Conservation (phyloP, 2,329 filamentous ascomycete species). For the Fusarium protoensiforme region DNA sequence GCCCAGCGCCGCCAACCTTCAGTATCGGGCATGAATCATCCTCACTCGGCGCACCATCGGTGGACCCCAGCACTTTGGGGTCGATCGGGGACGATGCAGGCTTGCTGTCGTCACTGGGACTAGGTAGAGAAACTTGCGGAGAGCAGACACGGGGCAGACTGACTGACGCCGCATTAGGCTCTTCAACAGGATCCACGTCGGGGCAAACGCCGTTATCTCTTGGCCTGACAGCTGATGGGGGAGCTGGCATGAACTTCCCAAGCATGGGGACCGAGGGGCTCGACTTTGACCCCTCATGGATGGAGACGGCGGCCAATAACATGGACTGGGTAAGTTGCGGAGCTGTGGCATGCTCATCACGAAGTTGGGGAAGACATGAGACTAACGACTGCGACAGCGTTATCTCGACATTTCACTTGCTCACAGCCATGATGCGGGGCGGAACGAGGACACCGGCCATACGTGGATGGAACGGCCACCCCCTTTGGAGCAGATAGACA, state of each 20-base stretch:
- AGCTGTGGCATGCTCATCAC: not conserved
- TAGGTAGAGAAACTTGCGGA: conserved; percentile 28
- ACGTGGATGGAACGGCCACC: conserved; percentile 46
- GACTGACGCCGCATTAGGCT: conserved; percentile 31
- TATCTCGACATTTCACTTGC: conserved; percentile 49
- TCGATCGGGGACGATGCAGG: conserved; percentile 32
- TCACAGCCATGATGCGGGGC: conserved; percentile 44
- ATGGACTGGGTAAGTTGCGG: conserved; percentile 53
- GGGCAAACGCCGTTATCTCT: conserved; percentile 35
- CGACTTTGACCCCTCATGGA: conserved; percentile 52
- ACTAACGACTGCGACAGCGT: conserved; percentile 38
- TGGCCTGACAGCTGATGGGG: conserved; percentile 28
- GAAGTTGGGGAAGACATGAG: not conserved
- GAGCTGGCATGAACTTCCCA: conserved; percentile 36
- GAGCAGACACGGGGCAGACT: conserved; percentile 5
- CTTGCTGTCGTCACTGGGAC: conserved; percentile 34
- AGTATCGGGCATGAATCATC: conserved; percentile 21
- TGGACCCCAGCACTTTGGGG: conserved; percentile 35
- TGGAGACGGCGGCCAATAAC: conserved; percentile 43
- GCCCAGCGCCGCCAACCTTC: not conserved
- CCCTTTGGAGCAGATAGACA: conserved; percentile 40
- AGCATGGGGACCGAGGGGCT: conserved; percentile 35
- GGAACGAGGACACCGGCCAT: conserved; percentile 41
- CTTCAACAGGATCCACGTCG: conserved; percentile 31
- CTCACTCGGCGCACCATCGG: conserved; percentile 30